Evolutionary conservation across 164 flowering plant species (phyloP), one percentile per base, ranked within the genome.

Genomic region (Nymphaea thermarum): DNA sequence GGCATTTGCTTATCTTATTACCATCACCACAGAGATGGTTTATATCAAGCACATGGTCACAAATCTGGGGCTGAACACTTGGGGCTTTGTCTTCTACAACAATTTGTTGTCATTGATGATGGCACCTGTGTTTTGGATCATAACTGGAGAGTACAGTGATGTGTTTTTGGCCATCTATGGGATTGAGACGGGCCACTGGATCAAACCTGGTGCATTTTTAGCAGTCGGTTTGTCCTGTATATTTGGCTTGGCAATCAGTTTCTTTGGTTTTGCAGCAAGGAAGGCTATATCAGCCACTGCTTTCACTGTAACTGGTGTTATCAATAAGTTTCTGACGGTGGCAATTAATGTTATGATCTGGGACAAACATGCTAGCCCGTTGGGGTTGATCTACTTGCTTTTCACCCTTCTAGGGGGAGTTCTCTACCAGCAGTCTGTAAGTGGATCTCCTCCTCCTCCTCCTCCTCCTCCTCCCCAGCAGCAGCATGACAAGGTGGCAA

Each of bases 11-110:
- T 90, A 90, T 73, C 67, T 93, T 81, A 79, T 90, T 6, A 87
- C 91, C 0, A 90, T 89, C 43, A 85, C 92, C 4, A 85, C 92
- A 3, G 97, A 93, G 80, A 90, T 93, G 96, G 97, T 93, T 44
- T 90, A 90, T 69, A 90, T 93, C 71, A 93, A 93, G 67, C 98
- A 90, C 72, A 90, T 90, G 89, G 98, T 93, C 60, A 89, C 85
- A 4, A 89, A 83, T 82, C 86, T 90, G 4, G 92, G 91, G 42
- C 74, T 93, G 80, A 93, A 89, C 77, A 93, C 98, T 8, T 93
- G 98, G 98, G 98, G 98, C 15, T 89, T 90, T 73, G 98, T 93
- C 53, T 78, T 86, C 12, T 93, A 93, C 73, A 93, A 93, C 77
- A 93, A 93, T 78, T 61, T 90, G 70, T 67, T 90, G 71, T 86